Conservation (phyloP, 73 alveolate species). For the Tetrahymena malaccensis region DNA sequence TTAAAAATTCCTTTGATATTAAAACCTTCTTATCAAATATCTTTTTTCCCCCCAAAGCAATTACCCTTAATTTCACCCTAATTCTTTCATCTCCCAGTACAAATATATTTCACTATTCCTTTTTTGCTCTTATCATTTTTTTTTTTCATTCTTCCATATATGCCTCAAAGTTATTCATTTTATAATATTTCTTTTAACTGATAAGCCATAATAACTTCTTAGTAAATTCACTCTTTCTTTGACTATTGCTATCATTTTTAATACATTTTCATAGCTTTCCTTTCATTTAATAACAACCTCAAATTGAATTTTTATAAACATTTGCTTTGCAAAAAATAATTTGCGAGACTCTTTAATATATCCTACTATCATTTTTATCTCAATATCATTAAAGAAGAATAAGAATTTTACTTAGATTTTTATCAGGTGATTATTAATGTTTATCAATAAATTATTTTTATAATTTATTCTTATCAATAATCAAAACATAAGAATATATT, state of each 20-base stretch:
- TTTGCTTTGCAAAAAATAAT: background rate
- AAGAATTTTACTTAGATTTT: background rate
- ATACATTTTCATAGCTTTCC: background rate
- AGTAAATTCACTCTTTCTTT: background rate
- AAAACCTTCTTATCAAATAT: background rate
- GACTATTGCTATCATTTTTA: background rate
- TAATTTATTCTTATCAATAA: background rate
- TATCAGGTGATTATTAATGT: no score
- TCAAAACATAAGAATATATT: background rate
- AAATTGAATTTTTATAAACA: background rate
- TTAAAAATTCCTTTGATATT: background rate
- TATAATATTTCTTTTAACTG: background rate
- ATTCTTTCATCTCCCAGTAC: background rate
- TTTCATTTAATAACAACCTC: background rate
- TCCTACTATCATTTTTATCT: background rate
- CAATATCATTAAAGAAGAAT: background rate
- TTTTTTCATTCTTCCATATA: background rate
- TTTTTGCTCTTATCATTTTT: background rate
- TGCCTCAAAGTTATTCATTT: background rate
- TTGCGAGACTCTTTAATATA: background rate
- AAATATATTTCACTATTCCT: background rate
- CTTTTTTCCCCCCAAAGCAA: background rate
- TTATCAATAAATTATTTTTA: no score
- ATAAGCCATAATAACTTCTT: background rate
- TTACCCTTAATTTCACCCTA: background rate